phyloP scores from a whole-genome alignment of 1,284 basidiomycete species.

The Rhizoctonia solani region DNA sequence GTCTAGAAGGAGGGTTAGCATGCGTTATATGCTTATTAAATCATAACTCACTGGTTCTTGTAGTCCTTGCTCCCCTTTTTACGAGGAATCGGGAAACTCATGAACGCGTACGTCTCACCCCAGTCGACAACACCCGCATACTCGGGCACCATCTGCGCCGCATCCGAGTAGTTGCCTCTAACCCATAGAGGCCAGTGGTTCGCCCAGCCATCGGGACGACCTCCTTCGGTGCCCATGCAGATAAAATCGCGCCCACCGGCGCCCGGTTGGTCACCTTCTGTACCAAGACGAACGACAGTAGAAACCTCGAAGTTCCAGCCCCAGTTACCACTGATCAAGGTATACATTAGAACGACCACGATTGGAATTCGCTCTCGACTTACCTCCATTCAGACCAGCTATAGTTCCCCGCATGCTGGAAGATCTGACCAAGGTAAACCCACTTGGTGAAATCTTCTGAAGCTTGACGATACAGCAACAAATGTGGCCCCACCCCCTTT shows the following conservation, averaged over 20 bases:
- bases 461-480: conserved; percentile 23
- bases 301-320: conserved; percentile 29
- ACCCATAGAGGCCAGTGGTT: conserved; percentile 28
- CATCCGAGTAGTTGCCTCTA: conserved; percentile 13
- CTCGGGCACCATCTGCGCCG: conserved; percentile 1
- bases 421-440: conserved; percentile 24
- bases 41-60: conserved; percentile 22
- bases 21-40: background rate
- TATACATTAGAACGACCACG: background rate
- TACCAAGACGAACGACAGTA: conserved; percentile 26
- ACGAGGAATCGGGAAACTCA: conserved; percentile 27
- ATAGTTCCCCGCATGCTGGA: conserved; percentile 11
- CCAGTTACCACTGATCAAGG: conserved; percentile 22
- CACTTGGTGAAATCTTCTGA: conserved; percentile 31
- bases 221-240: conserved; percentile 30
- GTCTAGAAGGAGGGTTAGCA: background rate
- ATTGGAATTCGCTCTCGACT: background rate
- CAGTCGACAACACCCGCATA: conserved; percentile 28
- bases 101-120: conserved; percentile 30
- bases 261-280: conserved; percentile 30
- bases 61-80: conserved; percentile 21
- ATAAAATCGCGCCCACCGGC: conserved; percentile 24
- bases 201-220: conserved; percentile 16
- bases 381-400: conserved; percentile 24
- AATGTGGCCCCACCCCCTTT: conserved; percentile 24